Conservation (phyloP, 768 basidiomycete genomes). For the Leccinum barrowsii region DNA sequence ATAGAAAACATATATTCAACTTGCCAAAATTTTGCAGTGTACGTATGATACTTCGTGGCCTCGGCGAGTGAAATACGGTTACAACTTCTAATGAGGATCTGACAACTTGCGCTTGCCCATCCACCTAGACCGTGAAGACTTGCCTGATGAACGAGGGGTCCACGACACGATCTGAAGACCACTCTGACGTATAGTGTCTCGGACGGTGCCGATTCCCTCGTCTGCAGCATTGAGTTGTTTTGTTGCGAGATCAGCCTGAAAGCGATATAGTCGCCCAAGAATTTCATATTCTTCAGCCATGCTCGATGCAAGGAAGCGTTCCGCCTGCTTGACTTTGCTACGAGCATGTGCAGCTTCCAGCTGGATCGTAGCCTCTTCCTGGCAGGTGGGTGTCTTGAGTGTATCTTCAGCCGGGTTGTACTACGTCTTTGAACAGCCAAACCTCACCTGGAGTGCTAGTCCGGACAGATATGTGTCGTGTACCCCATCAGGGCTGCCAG, state of each 20-base stretch:
- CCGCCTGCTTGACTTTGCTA: neutral
- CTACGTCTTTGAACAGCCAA: too few species aligned
- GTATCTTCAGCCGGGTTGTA: too few species aligned
- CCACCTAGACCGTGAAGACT: neutral
- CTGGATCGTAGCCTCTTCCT: neutral
- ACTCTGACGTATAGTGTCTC: neutral
- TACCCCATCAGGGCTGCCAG: too few species aligned
- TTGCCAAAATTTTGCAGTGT: too few species aligned
- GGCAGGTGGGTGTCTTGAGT: neutral
- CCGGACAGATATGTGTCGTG: too few species aligned
- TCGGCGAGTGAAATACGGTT: too few species aligned
- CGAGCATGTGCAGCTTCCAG: neutral
- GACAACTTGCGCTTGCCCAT: too few species aligned
- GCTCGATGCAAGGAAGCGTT: neutral
- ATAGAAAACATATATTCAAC: too few species aligned
- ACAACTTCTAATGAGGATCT: too few species aligned
- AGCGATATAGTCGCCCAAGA: neutral
- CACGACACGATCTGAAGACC: neutral
- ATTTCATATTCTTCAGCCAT: neutral
- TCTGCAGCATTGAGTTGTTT: neutral
- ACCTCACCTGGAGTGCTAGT: too few species aligned
- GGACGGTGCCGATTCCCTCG: neutral
- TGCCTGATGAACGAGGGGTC: neutral
- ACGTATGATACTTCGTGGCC: too few species aligned
- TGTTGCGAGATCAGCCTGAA: neutral